Evolutionary conservation across 1,284 basidiomycete genomes (phyloP), one percentile per base, ranked within the genome.

Genomic region (Rugiboletus extremiorientalis): DNA sequence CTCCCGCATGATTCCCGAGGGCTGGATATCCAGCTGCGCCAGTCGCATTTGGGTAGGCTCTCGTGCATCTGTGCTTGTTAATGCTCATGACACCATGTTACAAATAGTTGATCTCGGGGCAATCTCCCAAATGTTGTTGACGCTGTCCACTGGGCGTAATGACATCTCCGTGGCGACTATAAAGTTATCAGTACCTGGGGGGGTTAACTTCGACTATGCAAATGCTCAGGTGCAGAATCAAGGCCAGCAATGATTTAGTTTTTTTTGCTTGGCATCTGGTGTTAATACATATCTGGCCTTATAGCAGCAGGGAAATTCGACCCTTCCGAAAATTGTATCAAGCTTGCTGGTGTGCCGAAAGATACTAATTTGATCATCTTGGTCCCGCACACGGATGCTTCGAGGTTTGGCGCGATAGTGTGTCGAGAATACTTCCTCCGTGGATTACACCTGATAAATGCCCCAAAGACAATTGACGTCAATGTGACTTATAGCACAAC

Each of bases 81-180:
- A 31, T 12, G 30, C 60, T 59, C 47, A 46, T 45, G 44, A 52
- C 44, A 15, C 47, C 56, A 52, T 54, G 55, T 58, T 34, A 52
- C 45, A 25, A 45, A 51, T 18, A 92, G 91, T 91, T 58, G 82
- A 87, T 66, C 80, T 93, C 30, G 89, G 89, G 36, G 76, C 77
- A 56, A 74, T 79, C 10, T 75, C 86, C 18, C 76, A 72, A 28
- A 71, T 91, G 12, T 73, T 83, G 52, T 71, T 91, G 30, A 72
- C 75, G 5, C 57, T 94, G 18, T 80, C 77, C 18, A 82, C 85
- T 10, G 89, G 91, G 12, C 79, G 88, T 41, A 92, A 92, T 65
- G 68, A 79, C 23, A 64, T 92, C 25, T 71, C 74, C 12, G 78
- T 75, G 52, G 79, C 82, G 15, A 77, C 72, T 20, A 61, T 93